phyloP scores from a whole-genome alignment of 768 basidiomycete genomes.

The Rhizopogon vesiculosus region DNA sequence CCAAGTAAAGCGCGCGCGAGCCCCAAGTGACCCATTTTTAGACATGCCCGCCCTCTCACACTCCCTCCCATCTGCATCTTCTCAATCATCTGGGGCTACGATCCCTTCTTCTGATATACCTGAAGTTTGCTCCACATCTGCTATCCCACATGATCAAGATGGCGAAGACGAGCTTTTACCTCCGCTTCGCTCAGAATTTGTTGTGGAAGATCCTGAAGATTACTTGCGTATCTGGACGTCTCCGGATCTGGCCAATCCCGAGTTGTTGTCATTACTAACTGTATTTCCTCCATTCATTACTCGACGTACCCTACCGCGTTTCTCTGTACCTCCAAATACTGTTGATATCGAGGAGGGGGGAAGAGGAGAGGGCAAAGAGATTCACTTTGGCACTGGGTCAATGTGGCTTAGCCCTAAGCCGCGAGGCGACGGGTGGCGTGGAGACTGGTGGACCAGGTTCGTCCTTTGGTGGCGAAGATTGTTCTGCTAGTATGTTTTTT shows the following conservation, averaged over 20 bases:
- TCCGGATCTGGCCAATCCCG: constrained; percentile 74
- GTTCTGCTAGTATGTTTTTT: constrained; percentile 55
- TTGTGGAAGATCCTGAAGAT: constrained; percentile 33
- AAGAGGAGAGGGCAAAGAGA: constrained; percentile 46
- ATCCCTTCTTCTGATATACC: constrained; percentile 27
- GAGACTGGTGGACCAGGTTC: constrained; percentile 77
- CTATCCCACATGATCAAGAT: constrained; percentile 24
- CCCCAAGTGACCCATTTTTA: constrained; percentile 76
- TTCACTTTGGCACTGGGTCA: constrained; percentile 76
- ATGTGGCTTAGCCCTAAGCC: constrained; percentile 70
- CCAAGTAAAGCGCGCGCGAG: constrained; percentile 60
- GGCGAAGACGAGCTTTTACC: constrained; percentile 31
- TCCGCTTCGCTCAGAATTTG: constrained; percentile 28
- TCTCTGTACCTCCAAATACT: constrained; percentile 38
- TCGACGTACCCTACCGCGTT: constrained; percentile 66
- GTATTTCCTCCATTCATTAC: constrained; percentile 79
- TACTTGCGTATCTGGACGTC: constrained; percentile 77
- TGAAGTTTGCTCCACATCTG: constrained; percentile 39
- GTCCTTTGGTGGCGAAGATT: constrained; percentile 73
- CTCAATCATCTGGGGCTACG: constrained; percentile 35
- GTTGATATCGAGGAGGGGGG: constrained; percentile 67
- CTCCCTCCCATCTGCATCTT: constrained; percentile 50
- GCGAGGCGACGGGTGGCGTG: constrained; percentile 64
- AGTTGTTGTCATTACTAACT: constrained; percentile 60
- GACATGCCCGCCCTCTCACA: constrained; percentile 62